phyloP scores from a whole-genome alignment of 305 asterid species.

The Fraxinus angustifolia region DNA sequence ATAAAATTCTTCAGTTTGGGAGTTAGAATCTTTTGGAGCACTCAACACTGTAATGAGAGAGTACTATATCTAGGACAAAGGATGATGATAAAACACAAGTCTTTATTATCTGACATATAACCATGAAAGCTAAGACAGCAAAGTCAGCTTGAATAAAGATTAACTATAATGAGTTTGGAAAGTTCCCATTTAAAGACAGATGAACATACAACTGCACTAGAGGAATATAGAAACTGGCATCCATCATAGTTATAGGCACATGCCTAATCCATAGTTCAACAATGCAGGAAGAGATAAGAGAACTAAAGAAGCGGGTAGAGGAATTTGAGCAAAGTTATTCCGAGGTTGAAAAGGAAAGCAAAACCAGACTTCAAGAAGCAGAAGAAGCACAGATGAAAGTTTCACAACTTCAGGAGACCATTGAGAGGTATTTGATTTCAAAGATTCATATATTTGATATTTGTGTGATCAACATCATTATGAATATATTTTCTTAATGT shows the following conservation, averaged over 20 bases:
- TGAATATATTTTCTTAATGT: conserved; percentile 28
- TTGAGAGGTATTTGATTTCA: conserved; percentile 59
- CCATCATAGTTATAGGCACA: conserved; percentile 12
- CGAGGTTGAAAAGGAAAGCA: conserved; percentile 65
- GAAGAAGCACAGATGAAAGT: conserved; percentile 68
- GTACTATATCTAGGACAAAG: not conserved
- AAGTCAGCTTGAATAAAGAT: not conserved
- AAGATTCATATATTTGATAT: conserved; percentile 15
- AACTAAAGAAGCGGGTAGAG: conserved; percentile 55
- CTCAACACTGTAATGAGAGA: not conserved
- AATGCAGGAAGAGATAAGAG: conserved; percentile 66
- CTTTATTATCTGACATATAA: not conserved
- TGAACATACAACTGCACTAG: not conserved
- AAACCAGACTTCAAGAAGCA: conserved; percentile 60
- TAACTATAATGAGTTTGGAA: not conserved
- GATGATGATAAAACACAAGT: not conserved
- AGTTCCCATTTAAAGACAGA: not conserved
- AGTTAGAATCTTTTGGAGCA: not conserved
- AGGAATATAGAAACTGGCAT: conserved; percentile 5
- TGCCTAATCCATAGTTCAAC: conserved; percentile 20
- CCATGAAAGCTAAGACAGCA: not conserved
- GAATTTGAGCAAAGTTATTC: conserved; percentile 60
- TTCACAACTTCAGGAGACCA: conserved; percentile 69
- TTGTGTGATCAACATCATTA: conserved; percentile 24
- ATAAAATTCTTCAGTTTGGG: not conserved